Evolutionary conservation across 1,139 yeast genomes (phyloP).

Genomic region (Taphrina pruni): DNA sequence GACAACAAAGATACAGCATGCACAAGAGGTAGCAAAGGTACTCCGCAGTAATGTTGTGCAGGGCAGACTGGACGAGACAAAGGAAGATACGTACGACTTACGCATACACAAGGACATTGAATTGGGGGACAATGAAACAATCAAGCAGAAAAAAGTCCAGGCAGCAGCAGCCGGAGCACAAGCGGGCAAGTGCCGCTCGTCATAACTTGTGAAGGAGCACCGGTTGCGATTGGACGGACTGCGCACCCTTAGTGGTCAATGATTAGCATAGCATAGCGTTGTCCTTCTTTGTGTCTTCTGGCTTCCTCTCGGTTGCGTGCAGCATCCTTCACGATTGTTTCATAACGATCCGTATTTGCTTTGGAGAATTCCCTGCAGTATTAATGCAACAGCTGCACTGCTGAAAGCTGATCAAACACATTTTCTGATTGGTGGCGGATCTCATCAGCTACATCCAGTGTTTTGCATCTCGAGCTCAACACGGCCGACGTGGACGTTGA

Average conservation of each 20-base stretch:
- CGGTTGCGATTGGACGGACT: background rate
- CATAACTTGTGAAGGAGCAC: background rate
- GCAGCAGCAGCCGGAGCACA: conserved; percentile 29
- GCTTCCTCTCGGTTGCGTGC: background rate
- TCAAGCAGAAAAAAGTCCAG: conserved; percentile 52
- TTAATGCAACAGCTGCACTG: too few relatives aligned
- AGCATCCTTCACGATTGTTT: too few relatives aligned
- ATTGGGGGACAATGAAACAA: conserved; percentile 81
- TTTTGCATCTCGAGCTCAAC: too few relatives aligned
- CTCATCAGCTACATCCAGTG: background rate
- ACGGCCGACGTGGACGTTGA: too few relatives aligned
- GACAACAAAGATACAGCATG: conserved; percentile 55
- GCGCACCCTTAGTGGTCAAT: background rate
- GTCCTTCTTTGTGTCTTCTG: too few relatives aligned
- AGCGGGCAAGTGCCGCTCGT: conserved; percentile 15
- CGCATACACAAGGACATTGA: conserved; percentile 83
- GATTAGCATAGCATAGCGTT: background rate
- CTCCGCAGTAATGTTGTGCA: conserved; percentile 80
- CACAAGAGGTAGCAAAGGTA: conserved; percentile 72
- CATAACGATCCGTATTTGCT: too few relatives aligned
- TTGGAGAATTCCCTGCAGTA: too few relatives aligned
- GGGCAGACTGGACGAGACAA: conserved; percentile 62
- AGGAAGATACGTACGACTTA: conserved; percentile 51
- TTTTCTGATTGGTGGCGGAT: conserved; percentile 1
- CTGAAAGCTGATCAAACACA: background rate